Conservation (phyloP, 257 asterid genomes). For the Craterostigma plantagineum region DNA sequence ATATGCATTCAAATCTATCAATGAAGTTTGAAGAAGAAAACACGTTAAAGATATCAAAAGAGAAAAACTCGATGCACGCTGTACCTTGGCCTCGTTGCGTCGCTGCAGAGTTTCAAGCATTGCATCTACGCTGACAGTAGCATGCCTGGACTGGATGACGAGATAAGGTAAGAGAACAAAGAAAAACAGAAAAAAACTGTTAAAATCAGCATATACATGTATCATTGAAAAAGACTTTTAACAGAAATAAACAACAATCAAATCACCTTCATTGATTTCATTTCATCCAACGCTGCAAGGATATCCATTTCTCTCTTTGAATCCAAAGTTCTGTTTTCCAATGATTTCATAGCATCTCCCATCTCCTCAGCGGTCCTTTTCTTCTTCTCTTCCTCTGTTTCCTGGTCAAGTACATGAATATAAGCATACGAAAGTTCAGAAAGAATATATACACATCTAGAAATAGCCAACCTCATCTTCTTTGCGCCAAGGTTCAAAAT, state of each 20-base stretch:
- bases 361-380: conserved; percentile 66
- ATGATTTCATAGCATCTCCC: conserved; percentile 95
- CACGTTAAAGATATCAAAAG: background rate
- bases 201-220: background rate
- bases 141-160: conserved; percentile 56
- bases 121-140: conserved; percentile 71
- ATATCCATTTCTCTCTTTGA: conserved; percentile 89
- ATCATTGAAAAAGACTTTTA: background rate
- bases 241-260: background rate
- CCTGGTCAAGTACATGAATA: conserved; percentile 16
- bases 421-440: background rate
- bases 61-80: background rate
- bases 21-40: no score
- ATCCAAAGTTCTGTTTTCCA: conserved; percentile 78
- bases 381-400: conserved; percentile 34
- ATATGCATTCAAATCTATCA: no score
- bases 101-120: conserved; percentile 72
- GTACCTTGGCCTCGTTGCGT: conserved; percentile 41
- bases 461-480: conserved; percentile 48
- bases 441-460: background rate
- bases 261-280: conserved; percentile 83
- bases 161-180: conserved; percentile 4
- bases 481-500: conserved; percentile 85
- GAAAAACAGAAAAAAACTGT: conserved; percentile 5
- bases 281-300: conserved; percentile 76